Percentiles rank a stretch among this genome's conserved stretches.
phyloP scores from a whole-genome alignment of 352 stramenopile genomes.

The Pythium rishiriense region DNA sequence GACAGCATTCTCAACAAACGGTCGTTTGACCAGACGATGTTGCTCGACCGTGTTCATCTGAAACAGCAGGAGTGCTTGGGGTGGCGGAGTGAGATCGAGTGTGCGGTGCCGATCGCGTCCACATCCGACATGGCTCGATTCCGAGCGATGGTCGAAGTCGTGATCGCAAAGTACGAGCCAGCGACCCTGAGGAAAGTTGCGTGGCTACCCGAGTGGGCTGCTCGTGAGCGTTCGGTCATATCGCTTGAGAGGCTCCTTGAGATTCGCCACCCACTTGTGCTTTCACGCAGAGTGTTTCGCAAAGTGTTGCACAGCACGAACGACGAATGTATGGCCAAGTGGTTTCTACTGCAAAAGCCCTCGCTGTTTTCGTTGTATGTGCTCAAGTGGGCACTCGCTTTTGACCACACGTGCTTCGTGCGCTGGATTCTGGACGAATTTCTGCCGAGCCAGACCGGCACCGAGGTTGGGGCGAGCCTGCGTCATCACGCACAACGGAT shows the following conservation, averaged over 20 bases:
- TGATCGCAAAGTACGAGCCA: neutral
- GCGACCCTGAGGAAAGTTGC: neutral
- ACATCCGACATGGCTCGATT: neutral
- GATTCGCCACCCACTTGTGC: neutral
- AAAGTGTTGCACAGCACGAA: neutral
- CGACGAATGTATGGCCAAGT: neutral
- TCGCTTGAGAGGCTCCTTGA: neutral
- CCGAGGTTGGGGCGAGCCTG: no score
- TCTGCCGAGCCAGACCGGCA: no score
- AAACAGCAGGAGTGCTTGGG: neutral
- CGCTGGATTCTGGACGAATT: no score
- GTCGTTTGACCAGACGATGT: neutral
- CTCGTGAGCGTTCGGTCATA: neutral
- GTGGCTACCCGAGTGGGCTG: constrained; percentile 1
- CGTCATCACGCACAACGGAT: no score
- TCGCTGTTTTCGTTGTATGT: no score
- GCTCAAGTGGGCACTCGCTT: no score
- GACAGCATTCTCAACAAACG: neutral
- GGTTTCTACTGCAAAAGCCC: no score
- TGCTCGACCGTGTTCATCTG: neutral
- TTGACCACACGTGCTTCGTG: no score
- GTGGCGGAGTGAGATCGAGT: neutral
- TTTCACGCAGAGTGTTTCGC: neutral
- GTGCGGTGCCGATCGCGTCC: neutral
- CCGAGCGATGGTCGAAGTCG: neutral